Evolutionary conservation across 768 basidiomycete genomes (phyloP), one percentile per base, ranked within the genome.

Genomic region (Amanita subjunquillea): DNA sequence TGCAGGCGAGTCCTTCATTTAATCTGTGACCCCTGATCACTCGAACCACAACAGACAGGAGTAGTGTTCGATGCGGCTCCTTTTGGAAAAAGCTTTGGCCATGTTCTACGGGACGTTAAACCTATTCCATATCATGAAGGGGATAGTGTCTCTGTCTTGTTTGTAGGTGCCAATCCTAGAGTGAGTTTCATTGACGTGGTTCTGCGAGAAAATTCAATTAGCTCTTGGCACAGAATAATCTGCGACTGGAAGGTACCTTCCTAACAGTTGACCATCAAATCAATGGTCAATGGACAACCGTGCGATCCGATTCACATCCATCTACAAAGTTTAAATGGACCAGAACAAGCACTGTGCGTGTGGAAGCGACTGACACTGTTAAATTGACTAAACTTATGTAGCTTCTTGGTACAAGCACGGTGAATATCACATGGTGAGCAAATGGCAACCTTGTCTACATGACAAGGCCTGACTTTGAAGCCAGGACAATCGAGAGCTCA

Each of bases 151-250:
- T 62, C 63, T 8, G 83, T 76, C 12, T 69, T 72, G 48, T 90
- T 90, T 56, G 80, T 85, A 45, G 87, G 85, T 42, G 87, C 87
- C 39, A 86, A 87, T 62, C 88, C 87, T 0, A 72, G 87, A 67
- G 85, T 87, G 57, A 56, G 78, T 63, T 30, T 38, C 42, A 39
- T 30, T 52, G 48, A 56, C 10, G 54, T 51, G 36, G 43, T 51
- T 55, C 54, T 4, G 25, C 54, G 56, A 41, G 20, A 41, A 37
- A 38, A 36, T 52, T 25, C n/a, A 38, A 27, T 48, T 44, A 37
- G 40, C 48, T 44, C 38, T 6, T 13, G 20, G 25, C 44, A 29
- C 56, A 88, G 85, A 91, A 91, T 59, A 89, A 90, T 60, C 74
- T 88, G 30, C 78, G 80, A 22, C 71, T 89, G 9, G 86, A 87